Conservation (phyloP, 257 asterid genomes). For the Apocynum venetum region DNA sequence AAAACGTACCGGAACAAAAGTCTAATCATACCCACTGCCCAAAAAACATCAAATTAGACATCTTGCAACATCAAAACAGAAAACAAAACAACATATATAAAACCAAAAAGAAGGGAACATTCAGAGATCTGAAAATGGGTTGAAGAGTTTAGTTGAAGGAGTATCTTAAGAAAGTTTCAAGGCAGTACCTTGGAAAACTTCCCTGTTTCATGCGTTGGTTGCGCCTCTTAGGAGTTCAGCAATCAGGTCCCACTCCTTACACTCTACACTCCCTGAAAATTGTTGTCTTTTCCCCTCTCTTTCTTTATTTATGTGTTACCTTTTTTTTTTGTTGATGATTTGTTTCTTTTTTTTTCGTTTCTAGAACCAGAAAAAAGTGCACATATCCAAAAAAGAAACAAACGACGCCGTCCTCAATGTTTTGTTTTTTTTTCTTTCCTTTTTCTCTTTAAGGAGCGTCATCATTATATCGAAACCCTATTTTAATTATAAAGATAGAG, state of each 20-base stretch:
- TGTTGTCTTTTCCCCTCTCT: too few species aligned
- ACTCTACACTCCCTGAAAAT: too few species aligned
- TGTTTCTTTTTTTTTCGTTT: too few species aligned
- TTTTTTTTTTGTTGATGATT: too few species aligned
- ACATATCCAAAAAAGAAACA: background rate
- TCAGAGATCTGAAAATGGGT: slow-evolving; percentile 9
- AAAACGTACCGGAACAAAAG: slow-evolving; percentile 16
- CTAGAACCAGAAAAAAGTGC: background rate
- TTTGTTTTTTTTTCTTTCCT: background rate
- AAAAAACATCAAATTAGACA: slow-evolving; percentile 3
- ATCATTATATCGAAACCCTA: too few species aligned
- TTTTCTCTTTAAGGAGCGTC: too few species aligned
- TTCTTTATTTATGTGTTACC: too few species aligned
- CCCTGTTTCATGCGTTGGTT: background rate
- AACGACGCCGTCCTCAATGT: slow-evolving; percentile 6
- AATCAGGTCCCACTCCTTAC: too few species aligned
- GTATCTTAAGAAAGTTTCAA: background rate
- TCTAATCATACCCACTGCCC: background rate
- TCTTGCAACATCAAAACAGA: background rate
- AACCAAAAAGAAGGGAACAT: background rate
- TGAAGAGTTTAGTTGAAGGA: background rate
- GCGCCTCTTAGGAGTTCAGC: slow-evolving; percentile 4
- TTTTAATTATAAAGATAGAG: too few species aligned
- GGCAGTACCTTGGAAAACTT: background rate
- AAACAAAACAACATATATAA: background rate